A percentile compares a stretch with the other conserved stretches of the same genome.
Conservation (phyloP, 768 basidiomycete species). For the Suillus subalutaceus region DNA sequence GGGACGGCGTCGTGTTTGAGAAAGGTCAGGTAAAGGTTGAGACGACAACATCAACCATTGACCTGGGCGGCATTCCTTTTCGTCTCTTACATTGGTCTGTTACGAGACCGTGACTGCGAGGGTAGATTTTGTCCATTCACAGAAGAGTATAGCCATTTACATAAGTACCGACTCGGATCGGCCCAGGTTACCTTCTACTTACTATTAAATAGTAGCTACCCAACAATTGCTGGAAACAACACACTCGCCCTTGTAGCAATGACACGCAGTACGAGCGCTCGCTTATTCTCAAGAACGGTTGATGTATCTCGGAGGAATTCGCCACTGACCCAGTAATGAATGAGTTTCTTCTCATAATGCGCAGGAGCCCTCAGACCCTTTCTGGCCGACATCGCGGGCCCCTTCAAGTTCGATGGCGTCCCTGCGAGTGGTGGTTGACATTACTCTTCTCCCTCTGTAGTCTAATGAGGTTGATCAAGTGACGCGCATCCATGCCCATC, state of each 20-base stretch:
- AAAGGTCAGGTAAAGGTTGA: conserved; percentile 11
- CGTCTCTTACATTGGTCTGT: background rate
- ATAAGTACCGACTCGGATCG: background rate
- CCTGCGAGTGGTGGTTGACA: background rate
- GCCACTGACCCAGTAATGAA: background rate
- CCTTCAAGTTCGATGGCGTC: background rate
- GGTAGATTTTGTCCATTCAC: background rate
- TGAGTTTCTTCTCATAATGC: background rate
- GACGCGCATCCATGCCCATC: background rate
- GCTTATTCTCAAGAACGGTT: background rate
- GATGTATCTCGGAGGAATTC: background rate
- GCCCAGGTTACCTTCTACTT: background rate
- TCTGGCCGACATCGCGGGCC: background rate
- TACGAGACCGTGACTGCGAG: background rate
- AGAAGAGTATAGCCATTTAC: background rate
- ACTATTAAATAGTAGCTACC: background rate
- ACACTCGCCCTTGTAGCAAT: background rate
- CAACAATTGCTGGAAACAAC: background rate
- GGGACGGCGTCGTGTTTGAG: conserved; percentile 12
- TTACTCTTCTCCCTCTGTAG: background rate
- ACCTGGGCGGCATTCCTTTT: background rate
- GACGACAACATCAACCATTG: background rate
- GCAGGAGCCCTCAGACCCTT: background rate
- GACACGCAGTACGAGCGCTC: too few relatives aligned
- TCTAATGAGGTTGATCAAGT: background rate